These are phyloP conservation scores for Magnusiomyces sp. DNA, from an alignment of 1,139 yeast species.

Conservation along the genomic window DNA sequence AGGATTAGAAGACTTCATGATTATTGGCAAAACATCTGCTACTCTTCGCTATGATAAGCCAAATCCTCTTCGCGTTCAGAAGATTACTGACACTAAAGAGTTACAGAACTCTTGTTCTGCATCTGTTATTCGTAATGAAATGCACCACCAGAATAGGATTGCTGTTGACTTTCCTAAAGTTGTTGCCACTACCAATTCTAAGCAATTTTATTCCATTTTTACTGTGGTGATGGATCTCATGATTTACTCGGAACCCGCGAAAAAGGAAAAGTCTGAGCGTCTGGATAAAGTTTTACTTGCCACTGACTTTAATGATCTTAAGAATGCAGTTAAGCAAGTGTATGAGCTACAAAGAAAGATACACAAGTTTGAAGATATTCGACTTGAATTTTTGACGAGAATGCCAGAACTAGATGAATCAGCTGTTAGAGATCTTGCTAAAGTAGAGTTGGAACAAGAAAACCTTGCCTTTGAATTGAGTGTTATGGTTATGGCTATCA, in stretches of 20 bases:
- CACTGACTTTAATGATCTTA: slow-evolving; percentile 57
- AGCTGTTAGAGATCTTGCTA: slow-evolving; percentile 27
- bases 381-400: slow-evolving; percentile 37
- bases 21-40: slow-evolving; percentile 56
- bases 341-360: slow-evolving; percentile 49
- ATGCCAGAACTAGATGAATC: slow-evolving; percentile 22
- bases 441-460: slow-evolving; percentile 50
- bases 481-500: slow-evolving; percentile 59
- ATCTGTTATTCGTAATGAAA: slow-evolving; percentile 28
- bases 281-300: slow-evolving; percentile 60
- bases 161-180: slow-evolving; percentile 61
- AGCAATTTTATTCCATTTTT: slow-evolving; percentile 61
- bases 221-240: slow-evolving; percentile 57
- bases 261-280: slow-evolving; percentile 48
- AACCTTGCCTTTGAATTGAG: slow-evolving; percentile 50
- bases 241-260: slow-evolving; percentile 55
- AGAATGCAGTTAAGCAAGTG: slow-evolving; percentile 47
- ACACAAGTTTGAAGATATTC: slow-evolving; percentile 37
- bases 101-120: slow-evolving; percentile 11
- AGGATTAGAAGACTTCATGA: slow-evolving; percentile 46
- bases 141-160: slow-evolving; percentile 37
- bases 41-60: slow-evolving; percentile 59
- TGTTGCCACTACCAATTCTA: slow-evolving; percentile 62
- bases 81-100: slow-evolving; percentile 9
- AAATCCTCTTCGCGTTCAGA: slow-evolving; percentile 46